A percentile compares a stretch with the other conserved stretches of the same genome.
These are phyloP conservation scores for Insectozyma bohioensis DNA, from an alignment of 1,139 yeast genomes.

Conservation along the genomic window DNA sequence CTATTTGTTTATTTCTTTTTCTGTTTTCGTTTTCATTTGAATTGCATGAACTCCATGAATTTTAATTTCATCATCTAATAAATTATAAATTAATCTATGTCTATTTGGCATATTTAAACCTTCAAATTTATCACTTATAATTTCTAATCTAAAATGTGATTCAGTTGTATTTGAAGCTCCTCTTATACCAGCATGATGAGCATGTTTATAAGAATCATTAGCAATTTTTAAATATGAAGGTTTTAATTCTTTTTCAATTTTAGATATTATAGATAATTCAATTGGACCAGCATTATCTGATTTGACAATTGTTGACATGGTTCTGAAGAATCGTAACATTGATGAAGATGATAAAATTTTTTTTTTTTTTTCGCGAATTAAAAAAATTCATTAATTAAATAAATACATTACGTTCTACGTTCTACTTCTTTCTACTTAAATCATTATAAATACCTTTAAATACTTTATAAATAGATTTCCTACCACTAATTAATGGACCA, in stretches of 20 bases:
- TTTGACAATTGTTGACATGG: slow-evolving; percentile 14
- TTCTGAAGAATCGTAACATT: slow-evolving; percentile 12
- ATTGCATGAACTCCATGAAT: slow-evolving; percentile 83
- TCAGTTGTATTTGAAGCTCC: slow-evolving; percentile 75
- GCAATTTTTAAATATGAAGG: slow-evolving; percentile 56
- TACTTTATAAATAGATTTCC: slow-evolving; percentile 25
- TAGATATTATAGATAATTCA: slow-evolving; percentile 23
- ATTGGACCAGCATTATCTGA: slow-evolving; percentile 18
- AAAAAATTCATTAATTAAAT: too few relatives aligned
- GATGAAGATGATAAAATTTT: background rate
- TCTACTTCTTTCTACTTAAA: slow-evolving; percentile 10
- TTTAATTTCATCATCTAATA: slow-evolving; percentile 71
- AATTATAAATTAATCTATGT: slow-evolving; percentile 71
- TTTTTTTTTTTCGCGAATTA: background rate
- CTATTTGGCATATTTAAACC: slow-evolving; percentile 73
- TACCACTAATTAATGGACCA: slow-evolving; percentile 38
- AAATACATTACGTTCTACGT: too few relatives aligned
- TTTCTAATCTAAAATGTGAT: slow-evolving; percentile 75
- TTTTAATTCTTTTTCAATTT: slow-evolving; percentile 44
- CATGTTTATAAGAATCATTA: slow-evolving; percentile 87
- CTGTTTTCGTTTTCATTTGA: slow-evolving; percentile 82
- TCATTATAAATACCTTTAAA: slow-evolving; percentile 23
- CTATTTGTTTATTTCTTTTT: slow-evolving; percentile 50
- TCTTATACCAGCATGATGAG: slow-evolving; percentile 82
- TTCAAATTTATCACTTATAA: slow-evolving; percentile 68